Percentiles rank a stretch among this genome's conserved stretches.
These are phyloP conservation scores for Penicillium goetzii DNA, from an alignment of 495 filamentous ascomycete genomes.

Conservation along the genomic window DNA sequence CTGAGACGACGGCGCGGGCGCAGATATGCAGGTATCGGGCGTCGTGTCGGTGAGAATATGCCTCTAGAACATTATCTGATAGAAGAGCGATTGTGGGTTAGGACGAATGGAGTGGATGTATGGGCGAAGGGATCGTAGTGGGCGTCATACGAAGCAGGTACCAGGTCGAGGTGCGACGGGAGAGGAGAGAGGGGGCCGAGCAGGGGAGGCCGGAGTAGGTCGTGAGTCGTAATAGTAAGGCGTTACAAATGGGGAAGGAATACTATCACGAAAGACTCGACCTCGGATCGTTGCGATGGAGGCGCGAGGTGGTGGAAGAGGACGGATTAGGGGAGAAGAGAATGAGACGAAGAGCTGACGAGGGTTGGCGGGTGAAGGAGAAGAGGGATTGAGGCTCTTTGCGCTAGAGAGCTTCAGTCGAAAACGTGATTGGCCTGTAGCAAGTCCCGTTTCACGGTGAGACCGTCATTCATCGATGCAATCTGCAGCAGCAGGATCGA, in stretches of 20 bases:
- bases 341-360: constrained; percentile 12
- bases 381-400: constrained; percentile 13
- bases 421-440: constrained; percentile 13
- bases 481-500: constrained; percentile 17
- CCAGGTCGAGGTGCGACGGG: neutral
- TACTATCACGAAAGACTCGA: neutral
- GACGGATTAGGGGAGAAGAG: constrained; percentile 7
- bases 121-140: neutral
- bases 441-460: constrained; percentile 14
- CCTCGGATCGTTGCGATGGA: neutral
- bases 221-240: constrained; percentile 7
- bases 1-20: constrained; percentile 9
- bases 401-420: constrained; percentile 15
- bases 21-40: constrained; percentile 1
- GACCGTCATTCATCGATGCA: constrained; percentile 17
- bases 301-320: neutral
- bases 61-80: constrained; percentile 13
- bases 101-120: neutral
- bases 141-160: constrained; percentile 16
- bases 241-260: neutral
- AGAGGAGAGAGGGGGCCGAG: neutral
- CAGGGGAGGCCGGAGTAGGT: neutral
- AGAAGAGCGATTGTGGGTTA: constrained; percentile 7
- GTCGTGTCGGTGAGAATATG: neutral
- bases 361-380: constrained; percentile 14